These are phyloP conservation scores for Kuraishia piskuri DNA, from an alignment of 805 yeast genomes.

Conservation along the genomic window DNA sequence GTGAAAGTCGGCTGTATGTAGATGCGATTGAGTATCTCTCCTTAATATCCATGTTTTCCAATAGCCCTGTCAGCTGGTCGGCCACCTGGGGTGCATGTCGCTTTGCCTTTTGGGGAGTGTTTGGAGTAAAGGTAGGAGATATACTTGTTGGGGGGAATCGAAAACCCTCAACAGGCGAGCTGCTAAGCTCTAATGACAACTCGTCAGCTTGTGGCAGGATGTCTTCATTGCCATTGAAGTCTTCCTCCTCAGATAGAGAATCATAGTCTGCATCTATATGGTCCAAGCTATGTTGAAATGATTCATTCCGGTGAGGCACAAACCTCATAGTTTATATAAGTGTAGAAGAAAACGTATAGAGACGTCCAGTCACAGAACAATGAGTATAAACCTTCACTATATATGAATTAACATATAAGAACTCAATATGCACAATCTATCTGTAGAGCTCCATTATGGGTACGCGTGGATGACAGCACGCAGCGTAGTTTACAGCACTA, in stretches of 20 bases:
- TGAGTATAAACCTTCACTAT: background rate
- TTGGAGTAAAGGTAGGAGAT: background rate
- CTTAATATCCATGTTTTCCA: conserved; percentile 5
- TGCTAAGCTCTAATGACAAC: background rate
- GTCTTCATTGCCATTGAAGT: conserved; percentile 4
- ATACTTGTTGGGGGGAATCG: background rate
- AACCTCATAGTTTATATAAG: conserved; percentile 15
- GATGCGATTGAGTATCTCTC: conserved; percentile 7
- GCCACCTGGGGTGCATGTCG: background rate
- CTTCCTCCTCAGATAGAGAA: conserved; percentile 14
- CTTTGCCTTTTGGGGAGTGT: background rate
- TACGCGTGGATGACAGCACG: background rate
- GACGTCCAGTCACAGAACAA: background rate
- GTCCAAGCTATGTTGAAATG: conserved; percentile 13
- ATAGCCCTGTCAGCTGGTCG: conserved; percentile 5
- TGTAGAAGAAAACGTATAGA: background rate
- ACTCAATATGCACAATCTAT: background rate
- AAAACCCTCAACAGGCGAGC: background rate
- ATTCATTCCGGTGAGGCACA: conserved; percentile 16
- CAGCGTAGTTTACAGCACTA: background rate
- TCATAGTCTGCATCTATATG: conserved; percentile 18
- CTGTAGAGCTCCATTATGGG: background rate
- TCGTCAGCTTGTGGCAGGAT: background rate
- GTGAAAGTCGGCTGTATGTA: background rate
- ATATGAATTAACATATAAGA: background rate